These are phyloP conservation scores for Acacia concinna DNA, from an alignment of 331 rosid species.

Conservation along the genomic window DNA sequence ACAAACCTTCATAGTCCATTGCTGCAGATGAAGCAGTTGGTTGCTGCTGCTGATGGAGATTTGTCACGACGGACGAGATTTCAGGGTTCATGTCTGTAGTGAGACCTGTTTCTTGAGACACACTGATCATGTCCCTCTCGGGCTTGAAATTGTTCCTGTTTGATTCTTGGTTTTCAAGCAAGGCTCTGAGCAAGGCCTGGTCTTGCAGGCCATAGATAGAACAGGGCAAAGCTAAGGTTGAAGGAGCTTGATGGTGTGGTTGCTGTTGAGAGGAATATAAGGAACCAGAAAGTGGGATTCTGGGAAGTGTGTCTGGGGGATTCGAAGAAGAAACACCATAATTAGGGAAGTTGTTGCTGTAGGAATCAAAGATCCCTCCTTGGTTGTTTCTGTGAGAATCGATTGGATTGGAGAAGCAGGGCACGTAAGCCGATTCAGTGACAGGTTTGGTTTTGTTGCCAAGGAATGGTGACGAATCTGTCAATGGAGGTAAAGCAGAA, in stretches of 20 bases:
- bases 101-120: conserved; percentile 61
- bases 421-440: conserved; percentile 70
- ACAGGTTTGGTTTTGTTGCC: conserved; percentile 38
- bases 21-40: conserved; percentile 41
- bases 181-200: conserved; percentile 50
- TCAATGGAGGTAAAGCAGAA: conserved; percentile 65
- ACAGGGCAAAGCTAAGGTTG: conserved; percentile 36
- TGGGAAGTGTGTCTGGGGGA: conserved; percentile 33
- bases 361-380: conserved; percentile 48
- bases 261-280: conserved; percentile 42
- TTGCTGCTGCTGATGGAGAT: conserved; percentile 25
- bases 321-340: conserved; percentile 49
- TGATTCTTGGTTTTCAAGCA: conserved; percentile 54
- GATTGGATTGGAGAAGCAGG: conserved; percentile 96
- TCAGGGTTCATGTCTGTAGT: conserved; percentile 57
- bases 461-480: conserved; percentile 56
- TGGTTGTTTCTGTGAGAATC: conserved; percentile 51
- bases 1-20: conserved; percentile 41
- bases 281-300: conserved; percentile 40
- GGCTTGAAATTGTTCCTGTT: conserved; percentile 50
- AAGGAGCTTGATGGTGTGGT: conserved; percentile 19
- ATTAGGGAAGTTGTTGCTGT: conserved; percentile 36
- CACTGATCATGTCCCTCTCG: conserved; percentile 54
- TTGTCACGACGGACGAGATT: conserved; percentile 61
- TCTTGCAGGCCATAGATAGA: conserved; percentile 52